Percentiles rank a stretch among this genome's conserved stretches.
Evolutionary conservation across 768 basidiomycete species (phyloP).

Genomic region (Rhizopogon sp.): DNA sequence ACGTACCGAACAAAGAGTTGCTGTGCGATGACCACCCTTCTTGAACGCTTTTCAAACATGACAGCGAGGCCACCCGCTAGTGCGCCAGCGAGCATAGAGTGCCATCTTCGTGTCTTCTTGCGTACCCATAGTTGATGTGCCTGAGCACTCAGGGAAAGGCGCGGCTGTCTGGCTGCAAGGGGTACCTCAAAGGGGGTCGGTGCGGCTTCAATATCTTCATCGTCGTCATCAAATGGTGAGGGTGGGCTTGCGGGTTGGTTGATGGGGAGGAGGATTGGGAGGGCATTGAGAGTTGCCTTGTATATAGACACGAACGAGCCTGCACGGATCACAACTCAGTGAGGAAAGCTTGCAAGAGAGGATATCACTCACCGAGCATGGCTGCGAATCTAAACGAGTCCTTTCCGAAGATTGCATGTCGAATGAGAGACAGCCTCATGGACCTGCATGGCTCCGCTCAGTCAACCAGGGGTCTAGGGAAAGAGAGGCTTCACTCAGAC

Average conservation of each 20-base stretch:
- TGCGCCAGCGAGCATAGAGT: slow-evolving; percentile 74
- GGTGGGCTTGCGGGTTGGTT: slow-evolving; percentile 14
- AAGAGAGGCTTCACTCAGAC: no score
- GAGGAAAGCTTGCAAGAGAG: not conserved
- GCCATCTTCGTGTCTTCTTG: slow-evolving; percentile 71
- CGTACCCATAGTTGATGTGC: slow-evolving; percentile 59
- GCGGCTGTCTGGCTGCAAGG: slow-evolving; percentile 33
- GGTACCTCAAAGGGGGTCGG: slow-evolving; percentile 12
- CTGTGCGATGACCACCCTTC: slow-evolving; percentile 70
- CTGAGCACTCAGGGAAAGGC: slow-evolving; percentile 57
- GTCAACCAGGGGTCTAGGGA: no score
- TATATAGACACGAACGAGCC: slow-evolving; percentile 76
- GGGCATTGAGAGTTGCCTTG: slow-evolving; percentile 20
- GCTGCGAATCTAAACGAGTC: slow-evolving; percentile 83
- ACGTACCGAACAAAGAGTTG: slow-evolving; percentile 84
- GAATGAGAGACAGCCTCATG: slow-evolving; percentile 41
- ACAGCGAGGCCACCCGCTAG: slow-evolving; percentile 70
- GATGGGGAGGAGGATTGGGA: slow-evolving; percentile 33
- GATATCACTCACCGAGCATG: slow-evolving; percentile 63
- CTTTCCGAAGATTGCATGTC: slow-evolving; percentile 77
- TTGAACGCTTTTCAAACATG: slow-evolving; percentile 66
- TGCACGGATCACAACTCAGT: slow-evolving; percentile 16
- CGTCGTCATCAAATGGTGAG: slow-evolving; percentile 28
- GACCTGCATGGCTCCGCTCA: no score
- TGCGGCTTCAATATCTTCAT: slow-evolving; percentile 11